These are phyloP conservation scores for Fusarium odoratissimum DNA, from an alignment of 2,329 filamentous ascomycete genomes.

Conservation along the genomic window DNA sequence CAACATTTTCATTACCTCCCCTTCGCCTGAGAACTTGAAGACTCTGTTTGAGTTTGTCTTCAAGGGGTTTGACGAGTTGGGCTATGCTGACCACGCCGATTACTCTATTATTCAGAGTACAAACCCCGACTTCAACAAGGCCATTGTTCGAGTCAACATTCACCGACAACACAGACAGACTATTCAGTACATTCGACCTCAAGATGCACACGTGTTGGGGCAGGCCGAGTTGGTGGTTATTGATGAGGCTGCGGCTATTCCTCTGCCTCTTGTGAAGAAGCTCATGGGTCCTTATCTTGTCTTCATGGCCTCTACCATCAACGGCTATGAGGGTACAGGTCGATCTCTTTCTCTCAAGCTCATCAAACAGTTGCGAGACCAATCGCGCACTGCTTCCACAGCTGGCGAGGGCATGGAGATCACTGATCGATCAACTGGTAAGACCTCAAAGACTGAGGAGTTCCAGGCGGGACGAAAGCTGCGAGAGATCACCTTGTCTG, in stretches of 20 bases:
- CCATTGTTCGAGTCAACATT: constrained; percentile 95
- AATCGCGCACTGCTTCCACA: constrained; percentile 76
- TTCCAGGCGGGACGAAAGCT: constrained; percentile 79
- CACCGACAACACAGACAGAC: constrained; percentile 96
- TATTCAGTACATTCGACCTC: constrained; percentile 97
- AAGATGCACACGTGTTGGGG: constrained; percentile 93
- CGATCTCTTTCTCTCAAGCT: constrained; percentile 94
- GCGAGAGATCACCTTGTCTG: constrained; percentile 90
- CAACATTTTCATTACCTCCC: constrained; percentile 99
- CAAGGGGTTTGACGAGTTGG: constrained; percentile 95
- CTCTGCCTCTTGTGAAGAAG: constrained; percentile 89
- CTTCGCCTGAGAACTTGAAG: constrained; percentile 97
- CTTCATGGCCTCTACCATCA: constrained; percentile 99
- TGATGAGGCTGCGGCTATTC: constrained; percentile 97
- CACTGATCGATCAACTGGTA: constrained; percentile 83
- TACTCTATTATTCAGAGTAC: constrained; percentile 99
- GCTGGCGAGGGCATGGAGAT: constrained; percentile 71
- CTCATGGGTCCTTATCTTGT: constrained; percentile 97
- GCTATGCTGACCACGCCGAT: constrained; percentile 94
- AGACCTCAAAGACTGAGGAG: constrained; percentile 72
- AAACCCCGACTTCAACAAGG: constrained; percentile 99
- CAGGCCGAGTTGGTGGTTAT: constrained; percentile 97
- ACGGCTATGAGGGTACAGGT: constrained; percentile 97
- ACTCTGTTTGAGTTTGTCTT: constrained; percentile 98
- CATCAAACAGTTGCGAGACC: constrained; percentile 95